These are phyloP conservation scores for Pseudonitzschia multistriata DNA, from an alignment of 108 stramenopile species.

Conservation along the genomic window DNA sequence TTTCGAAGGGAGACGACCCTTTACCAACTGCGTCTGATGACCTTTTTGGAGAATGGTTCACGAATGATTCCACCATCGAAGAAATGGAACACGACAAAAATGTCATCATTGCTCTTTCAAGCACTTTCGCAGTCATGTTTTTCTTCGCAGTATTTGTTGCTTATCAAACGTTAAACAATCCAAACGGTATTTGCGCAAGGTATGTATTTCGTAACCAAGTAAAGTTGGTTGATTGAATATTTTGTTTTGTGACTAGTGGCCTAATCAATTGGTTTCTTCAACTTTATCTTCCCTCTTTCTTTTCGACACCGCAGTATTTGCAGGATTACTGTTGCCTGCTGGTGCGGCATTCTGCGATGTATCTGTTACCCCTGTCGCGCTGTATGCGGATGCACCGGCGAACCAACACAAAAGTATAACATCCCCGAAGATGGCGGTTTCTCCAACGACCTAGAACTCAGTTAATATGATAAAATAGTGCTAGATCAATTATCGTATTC, in stretches of 20 bases:
- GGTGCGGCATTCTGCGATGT: constrained; percentile 53
- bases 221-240: not conserved
- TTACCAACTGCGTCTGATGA: not conserved
- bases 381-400: constrained; percentile 34
- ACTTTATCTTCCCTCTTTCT: not conserved
- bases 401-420: constrained; percentile 19
- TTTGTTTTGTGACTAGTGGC: not conserved
- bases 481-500: too few species aligned
- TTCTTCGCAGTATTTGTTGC: constrained; percentile 60
- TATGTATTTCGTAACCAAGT: constrained; percentile 5
- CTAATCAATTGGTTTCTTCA: not conserved
- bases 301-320: constrained; percentile 45
- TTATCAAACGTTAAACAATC: constrained; percentile 78
- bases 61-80: constrained; percentile 22
- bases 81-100: constrained; percentile 45
- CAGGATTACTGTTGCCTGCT: constrained; percentile 35
- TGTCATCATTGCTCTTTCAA: constrained; percentile 34
- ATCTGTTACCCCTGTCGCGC: constrained; percentile 59
- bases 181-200: constrained; percentile 68
- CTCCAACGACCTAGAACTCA: constrained; percentile 36
- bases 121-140: constrained; percentile 41
- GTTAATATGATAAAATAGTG: constrained; percentile 3
- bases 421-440: constrained; percentile 2
- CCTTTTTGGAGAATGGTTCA: not conserved
- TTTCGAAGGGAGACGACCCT: constrained; percentile 30